These are phyloP conservation scores for Reutealis trisperma DNA, from an alignment of 345 rosid species.

Conservation along the genomic window DNA sequence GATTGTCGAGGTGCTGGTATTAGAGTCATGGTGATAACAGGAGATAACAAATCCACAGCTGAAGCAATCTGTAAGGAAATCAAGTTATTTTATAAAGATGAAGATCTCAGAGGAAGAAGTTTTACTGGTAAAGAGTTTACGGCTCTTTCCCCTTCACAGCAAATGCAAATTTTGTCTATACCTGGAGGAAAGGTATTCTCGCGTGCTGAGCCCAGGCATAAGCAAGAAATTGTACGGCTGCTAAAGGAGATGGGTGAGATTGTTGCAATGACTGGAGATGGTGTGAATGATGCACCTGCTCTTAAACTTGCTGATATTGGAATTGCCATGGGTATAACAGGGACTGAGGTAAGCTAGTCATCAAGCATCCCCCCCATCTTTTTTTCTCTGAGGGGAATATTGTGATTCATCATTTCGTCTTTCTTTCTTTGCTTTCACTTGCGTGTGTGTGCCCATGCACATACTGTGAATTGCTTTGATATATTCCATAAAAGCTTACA, in stretches of 20 bases:
- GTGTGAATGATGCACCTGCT: slow-evolving; percentile 98
- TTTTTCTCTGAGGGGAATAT: neutral
- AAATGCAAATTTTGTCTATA: slow-evolving; percentile 52
- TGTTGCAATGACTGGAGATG: slow-evolving; percentile 99
- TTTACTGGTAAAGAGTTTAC: slow-evolving; percentile 78
- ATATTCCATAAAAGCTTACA: neutral
- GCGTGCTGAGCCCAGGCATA: slow-evolving; percentile 88
- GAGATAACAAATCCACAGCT: slow-evolving; percentile 95
- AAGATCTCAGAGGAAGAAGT: slow-evolving; percentile 64
- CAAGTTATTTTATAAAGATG: slow-evolving; percentile 51
- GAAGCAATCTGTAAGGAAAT: slow-evolving; percentile 87
- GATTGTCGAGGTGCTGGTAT: slow-evolving; percentile 88
- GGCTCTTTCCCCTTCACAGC: slow-evolving; percentile 52
- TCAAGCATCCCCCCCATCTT: neutral
- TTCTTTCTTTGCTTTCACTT: neutral
- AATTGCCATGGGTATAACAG: slow-evolving; percentile 95
- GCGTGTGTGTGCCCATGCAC: neutral
- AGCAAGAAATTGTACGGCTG: slow-evolving; percentile 89
- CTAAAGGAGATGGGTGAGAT: slow-evolving; percentile 86
- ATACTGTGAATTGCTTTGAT: neutral
- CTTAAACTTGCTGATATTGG: slow-evolving; percentile 95
- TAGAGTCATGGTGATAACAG: slow-evolving; percentile 87
- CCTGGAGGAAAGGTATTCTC: slow-evolving; percentile 88
- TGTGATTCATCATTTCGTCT: neutral
- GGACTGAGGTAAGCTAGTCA: slow-evolving; percentile 69